phyloP scores from a whole-genome alignment of 108 stramenopile species.

The Asterionellopsis glacialis region DNA sequence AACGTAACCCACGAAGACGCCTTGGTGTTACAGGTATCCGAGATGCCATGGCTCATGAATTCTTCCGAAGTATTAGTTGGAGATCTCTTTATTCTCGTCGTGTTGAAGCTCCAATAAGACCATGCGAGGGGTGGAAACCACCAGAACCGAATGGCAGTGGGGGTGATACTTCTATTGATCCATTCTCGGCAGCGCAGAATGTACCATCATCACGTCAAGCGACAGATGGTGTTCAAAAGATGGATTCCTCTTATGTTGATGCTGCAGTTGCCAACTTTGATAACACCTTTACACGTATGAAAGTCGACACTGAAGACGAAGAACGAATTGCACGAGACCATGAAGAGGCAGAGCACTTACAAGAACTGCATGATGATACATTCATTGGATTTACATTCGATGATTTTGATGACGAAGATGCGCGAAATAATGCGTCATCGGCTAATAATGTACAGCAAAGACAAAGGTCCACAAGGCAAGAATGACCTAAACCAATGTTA shows the following conservation, averaged over 20 bases:
- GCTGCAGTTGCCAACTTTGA: constrained; percentile 86
- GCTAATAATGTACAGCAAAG: not conserved
- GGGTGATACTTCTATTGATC: constrained; percentile 10
- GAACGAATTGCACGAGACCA: constrained; percentile 4
- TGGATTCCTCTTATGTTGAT: constrained; percentile 57
- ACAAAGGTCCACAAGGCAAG: not conserved
- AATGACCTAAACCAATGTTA: not conserved
- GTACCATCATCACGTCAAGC: not conserved
- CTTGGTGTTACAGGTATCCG: constrained; percentile 73
- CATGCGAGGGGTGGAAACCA: constrained; percentile 87
- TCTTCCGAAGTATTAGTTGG: constrained; percentile 78
- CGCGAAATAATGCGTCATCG: not conserved
- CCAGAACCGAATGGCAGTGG: constrained; percentile 17
- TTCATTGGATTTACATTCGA: constrained; percentile 85
- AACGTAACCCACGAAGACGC: constrained; percentile 68
- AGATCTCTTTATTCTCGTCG: constrained; percentile 65
- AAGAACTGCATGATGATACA: constrained; percentile 71
- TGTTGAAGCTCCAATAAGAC: constrained; percentile 77
- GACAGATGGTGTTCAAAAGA: constrained; percentile 24
- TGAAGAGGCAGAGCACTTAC: constrained; percentile 33
- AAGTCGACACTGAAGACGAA: constrained; percentile 75
- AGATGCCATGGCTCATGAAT: constrained; percentile 80
- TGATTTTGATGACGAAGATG: constrained; percentile 16
- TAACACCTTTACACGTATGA: constrained; percentile 80
- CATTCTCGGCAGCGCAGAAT: not conserved